A percentile compares a stretch with the other conserved stretches of the same genome.
Evolutionary conservation across 2,329 filamentous ascomycete species (phyloP).

Genomic region (Fusarium sp.): DNA sequence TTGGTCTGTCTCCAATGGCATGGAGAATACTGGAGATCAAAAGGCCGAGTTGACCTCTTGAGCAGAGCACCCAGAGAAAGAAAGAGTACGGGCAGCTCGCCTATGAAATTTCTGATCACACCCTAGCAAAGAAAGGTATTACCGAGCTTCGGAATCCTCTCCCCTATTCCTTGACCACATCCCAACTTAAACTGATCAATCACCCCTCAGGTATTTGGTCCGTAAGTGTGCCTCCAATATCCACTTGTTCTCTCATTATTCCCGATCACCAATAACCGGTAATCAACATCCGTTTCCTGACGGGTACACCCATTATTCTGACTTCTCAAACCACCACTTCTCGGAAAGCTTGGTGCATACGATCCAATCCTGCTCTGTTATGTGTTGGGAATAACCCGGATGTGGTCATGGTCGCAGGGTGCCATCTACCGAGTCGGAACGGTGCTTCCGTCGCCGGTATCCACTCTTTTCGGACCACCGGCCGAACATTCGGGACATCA

Average conservation of each 20-base stretch:
- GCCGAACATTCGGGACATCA: slow-evolving; percentile 6
- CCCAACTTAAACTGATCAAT: slow-evolving; percentile 17
- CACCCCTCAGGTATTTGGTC: background rate
- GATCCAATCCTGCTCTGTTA: background rate
- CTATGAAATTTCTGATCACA: slow-evolving; percentile 8
- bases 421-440: slow-evolving; percentile 22
- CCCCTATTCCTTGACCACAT: slow-evolving; percentile 5
- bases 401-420: background rate
- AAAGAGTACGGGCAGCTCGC: background rate
- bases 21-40: background rate
- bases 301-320: background rate
- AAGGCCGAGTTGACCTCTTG: background rate
- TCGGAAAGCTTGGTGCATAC: background rate
- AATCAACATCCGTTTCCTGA: slow-evolving; percentile 1
- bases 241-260: slow-evolving; percentile 11
- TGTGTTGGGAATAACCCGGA: background rate
- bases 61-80: background rate
- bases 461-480: slow-evolving; percentile 27
- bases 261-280: background rate
- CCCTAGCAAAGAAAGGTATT: background rate
- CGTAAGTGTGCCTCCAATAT: slow-evolving; percentile 8
- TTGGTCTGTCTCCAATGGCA: background rate
- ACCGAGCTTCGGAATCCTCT: slow-evolving; percentile 1
- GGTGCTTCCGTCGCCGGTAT: slow-evolving; percentile 27
- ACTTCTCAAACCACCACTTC: background rate